Percentiles rank a stretch among this genome's conserved stretches.
These are phyloP conservation scores for Suillus paluster DNA, from an alignment of 768 basidiomycete genomes.

Conservation along the genomic window DNA sequence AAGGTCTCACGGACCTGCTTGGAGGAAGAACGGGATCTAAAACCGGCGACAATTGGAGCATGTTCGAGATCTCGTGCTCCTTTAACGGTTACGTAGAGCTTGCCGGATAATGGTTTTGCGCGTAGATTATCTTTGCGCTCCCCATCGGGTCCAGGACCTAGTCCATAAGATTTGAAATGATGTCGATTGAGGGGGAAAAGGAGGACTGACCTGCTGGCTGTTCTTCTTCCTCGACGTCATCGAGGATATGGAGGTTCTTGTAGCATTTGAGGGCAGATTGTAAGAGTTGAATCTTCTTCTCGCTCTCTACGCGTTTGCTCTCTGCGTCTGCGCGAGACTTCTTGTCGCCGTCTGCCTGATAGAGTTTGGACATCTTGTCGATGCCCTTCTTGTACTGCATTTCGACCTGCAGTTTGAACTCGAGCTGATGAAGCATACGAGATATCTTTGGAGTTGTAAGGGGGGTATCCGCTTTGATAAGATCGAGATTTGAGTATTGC, in stretches of 20 bases:
- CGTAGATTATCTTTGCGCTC: constrained; percentile 93
- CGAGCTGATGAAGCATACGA: constrained; percentile 96
- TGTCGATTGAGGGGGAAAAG: constrained; percentile 7
- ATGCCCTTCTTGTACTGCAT: constrained; percentile 98
- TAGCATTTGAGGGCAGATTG: constrained; percentile 93
- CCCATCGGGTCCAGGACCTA: constrained; percentile 71
- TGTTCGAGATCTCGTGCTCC: constrained; percentile 95
- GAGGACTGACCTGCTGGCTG: constrained; percentile 56
- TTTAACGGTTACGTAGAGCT: constrained; percentile 85
- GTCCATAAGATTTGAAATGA: constrained; percentile 26
- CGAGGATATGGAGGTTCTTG: constrained; percentile 93
- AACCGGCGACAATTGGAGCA: constrained; percentile 68
- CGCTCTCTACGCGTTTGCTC: constrained; percentile 91
- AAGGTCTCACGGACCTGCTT: constrained; percentile 82
- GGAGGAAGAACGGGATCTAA: constrained; percentile 74
- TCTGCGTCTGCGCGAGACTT: constrained; percentile 93
- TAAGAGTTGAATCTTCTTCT: constrained; percentile 94
- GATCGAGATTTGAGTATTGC: constrained; percentile 84
- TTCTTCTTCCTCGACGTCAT: constrained; percentile 84
- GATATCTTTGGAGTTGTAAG: constrained; percentile 96
- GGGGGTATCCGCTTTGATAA: constrained; percentile 97
- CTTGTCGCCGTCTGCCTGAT: constrained; percentile 97
- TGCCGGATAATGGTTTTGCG: constrained; percentile 92
- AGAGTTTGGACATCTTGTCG: constrained; percentile 98
- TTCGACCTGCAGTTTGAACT: constrained; percentile 99